Conservation (phyloP, 306 rosid genomes). For the Heteromeles arbutifolia region DNA sequence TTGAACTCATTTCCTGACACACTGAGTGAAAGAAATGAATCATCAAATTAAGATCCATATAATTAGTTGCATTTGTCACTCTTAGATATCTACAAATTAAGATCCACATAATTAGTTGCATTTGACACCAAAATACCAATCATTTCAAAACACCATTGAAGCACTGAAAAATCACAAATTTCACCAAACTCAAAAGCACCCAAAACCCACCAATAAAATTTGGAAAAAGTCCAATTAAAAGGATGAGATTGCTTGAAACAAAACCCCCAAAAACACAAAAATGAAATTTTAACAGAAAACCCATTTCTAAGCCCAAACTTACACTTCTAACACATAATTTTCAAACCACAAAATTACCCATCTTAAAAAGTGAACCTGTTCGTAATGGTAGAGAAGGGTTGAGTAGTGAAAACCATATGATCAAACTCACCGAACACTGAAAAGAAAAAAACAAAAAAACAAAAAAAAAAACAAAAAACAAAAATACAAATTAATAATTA, state of each 20-base stretch:
- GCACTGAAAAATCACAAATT: neutral
- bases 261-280: constrained; percentile 33
- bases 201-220: neutral
- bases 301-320: too few species aligned
- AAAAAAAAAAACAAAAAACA: too few species aligned
- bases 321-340: too few species aligned
- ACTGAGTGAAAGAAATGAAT: constrained; percentile 15
- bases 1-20: constrained; percentile 7
- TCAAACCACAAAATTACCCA: too few species aligned
- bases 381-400: too few species aligned
- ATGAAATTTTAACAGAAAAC: too few species aligned
- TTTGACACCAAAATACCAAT: neutral
- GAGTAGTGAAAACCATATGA: too few species aligned
- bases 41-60: neutral
- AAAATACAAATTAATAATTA: too few species aligned
- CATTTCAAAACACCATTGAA: neutral
- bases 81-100: neutral
- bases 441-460: too few species aligned
- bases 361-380: too few species aligned
- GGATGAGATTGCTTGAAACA: neutral
- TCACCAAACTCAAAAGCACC: neutral
- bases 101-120: too few species aligned
- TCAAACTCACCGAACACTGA: too few species aligned
- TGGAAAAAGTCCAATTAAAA: neutral
- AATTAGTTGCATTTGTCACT: neutral